Percentiles rank a stretch among this genome's conserved stretches.
Evolutionary conservation across 257 asterid genomes (phyloP).

Genomic region (Penstemon davidsonii): DNA sequence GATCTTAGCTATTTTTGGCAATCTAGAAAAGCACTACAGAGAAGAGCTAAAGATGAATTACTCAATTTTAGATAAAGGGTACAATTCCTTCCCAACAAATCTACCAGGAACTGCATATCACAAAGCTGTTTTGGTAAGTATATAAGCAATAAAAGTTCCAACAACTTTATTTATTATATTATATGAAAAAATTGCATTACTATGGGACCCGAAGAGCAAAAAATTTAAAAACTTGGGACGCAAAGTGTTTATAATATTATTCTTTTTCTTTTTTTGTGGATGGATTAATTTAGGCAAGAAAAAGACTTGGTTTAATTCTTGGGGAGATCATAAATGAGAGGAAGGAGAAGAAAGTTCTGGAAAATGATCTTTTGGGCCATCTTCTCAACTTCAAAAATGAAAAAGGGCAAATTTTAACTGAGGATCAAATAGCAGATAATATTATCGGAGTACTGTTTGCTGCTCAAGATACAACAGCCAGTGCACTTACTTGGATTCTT

Average conservation of each 20-base stretch:
- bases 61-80: conserved; percentile 69
- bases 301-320: conserved; percentile 54
- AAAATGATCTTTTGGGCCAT: conserved; percentile 50
- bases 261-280: neutral
- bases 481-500: conserved; percentile 83
- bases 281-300: conserved; percentile 57
- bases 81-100: conserved; percentile 84
- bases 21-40: conserved; percentile 46
- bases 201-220: no score
- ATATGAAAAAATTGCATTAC: no score
- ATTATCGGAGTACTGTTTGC: conserved; percentile 87
- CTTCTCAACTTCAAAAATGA: conserved; percentile 56
- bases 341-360: conserved; percentile 44
- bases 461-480: conserved; percentile 94
- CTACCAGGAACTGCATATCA: conserved; percentile 75
- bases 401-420: conserved; percentile 38
- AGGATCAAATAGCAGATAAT: conserved; percentile 78
- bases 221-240: no score
- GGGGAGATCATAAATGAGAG: conserved; percentile 54
- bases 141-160: no score
- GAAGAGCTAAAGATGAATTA: conserved; percentile 67
- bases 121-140: conserved; percentile 64
- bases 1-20: conserved; percentile 69
- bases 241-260: no score
- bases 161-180: neutral